phyloP scores from a whole-genome alignment of 345 rosid species.

The Corymbia maculata region DNA sequence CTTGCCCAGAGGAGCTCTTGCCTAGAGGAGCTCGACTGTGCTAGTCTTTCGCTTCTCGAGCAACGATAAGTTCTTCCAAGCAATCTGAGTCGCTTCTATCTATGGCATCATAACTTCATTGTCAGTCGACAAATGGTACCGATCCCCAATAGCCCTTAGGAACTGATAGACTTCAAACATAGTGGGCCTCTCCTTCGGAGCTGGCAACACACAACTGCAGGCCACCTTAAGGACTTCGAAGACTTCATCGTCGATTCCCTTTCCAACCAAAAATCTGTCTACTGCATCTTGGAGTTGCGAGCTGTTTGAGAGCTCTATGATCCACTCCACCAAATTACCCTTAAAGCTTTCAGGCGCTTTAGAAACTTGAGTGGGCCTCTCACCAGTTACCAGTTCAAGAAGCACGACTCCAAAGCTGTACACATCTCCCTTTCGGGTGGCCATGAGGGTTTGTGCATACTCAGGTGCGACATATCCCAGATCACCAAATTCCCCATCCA shows the following conservation, averaged over 20 bases:
- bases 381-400: conserved; percentile 87
- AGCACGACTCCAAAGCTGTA: conserved; percentile 95
- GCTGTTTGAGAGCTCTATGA: conserved; percentile 29
- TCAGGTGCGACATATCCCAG: conserved; percentile 94
- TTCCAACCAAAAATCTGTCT: conserved; percentile 44
- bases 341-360: conserved; percentile 67
- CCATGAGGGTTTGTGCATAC: conserved; percentile 72
- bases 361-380: conserved; percentile 59
- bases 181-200: conserved; percentile 72
- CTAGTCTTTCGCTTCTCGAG: conserved; percentile 18
- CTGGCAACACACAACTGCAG: conserved; percentile 48
- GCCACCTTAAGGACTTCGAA: conserved; percentile 82
- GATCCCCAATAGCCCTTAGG: conserved; percentile 76
- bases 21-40: neutral
- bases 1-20: neutral
- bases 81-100: conserved; percentile 46
- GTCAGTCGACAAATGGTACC: conserved; percentile 59
- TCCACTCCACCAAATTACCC: conserved; percentile 90
- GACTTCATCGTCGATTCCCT: conserved; percentile 60
- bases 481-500: conserved; percentile 96
- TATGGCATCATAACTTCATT: conserved; percentile 56
- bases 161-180: conserved; percentile 88
- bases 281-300: conserved; percentile 58
- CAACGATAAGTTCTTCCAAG: conserved; percentile 77
- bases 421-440: conserved; percentile 93